phyloP scores from a whole-genome alignment of 352 stramenopile species.

The Pythium diclinum region DNA sequence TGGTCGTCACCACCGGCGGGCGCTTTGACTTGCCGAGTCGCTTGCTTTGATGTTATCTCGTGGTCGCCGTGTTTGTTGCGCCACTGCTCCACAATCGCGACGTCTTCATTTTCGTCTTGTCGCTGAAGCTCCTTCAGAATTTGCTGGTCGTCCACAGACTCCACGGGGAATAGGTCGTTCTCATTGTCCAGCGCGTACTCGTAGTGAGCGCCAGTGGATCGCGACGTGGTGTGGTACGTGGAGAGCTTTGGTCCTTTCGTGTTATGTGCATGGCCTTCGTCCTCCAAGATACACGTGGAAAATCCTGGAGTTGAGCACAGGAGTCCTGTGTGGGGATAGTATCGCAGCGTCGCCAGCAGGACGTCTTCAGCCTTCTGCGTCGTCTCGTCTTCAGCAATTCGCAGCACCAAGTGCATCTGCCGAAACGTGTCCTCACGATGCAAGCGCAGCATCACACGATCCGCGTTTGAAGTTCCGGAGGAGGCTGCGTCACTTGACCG shows the following conservation, averaged over 20 bases:
- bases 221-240: conserved; percentile 39
- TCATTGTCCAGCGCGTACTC: conserved; percentile 64
- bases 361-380: conserved; percentile 23
- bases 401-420: conserved; percentile 63
- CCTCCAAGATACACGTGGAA: conserved; percentile 36
- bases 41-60: background rate
- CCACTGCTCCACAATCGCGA: conserved; percentile 30
- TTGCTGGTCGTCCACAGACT: conserved; percentile 35
- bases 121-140: conserved; percentile 43
- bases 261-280: conserved; percentile 33
- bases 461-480: conserved; percentile 13
- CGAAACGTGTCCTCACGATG: conserved; percentile 54
- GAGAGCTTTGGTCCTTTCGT: conserved; percentile 43
- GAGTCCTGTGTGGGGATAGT: conserved; percentile 46
- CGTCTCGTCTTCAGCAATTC: conserved; percentile 21
- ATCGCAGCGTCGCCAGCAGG: conserved; percentile 48
- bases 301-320: conserved; percentile 58
- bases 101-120: conserved; percentile 40
- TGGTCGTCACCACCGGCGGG: background rate
- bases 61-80: conserved; percentile 22
- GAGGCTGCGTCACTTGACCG: background rate
- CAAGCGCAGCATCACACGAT: conserved; percentile 32
- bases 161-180: conserved; percentile 46
- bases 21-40: conserved; percentile 7
- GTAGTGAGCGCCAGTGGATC: conserved; percentile 35